Evolutionary conservation across 257 asterid genomes (phyloP).

Genomic region (Rauvolfia tetraphylla): DNA sequence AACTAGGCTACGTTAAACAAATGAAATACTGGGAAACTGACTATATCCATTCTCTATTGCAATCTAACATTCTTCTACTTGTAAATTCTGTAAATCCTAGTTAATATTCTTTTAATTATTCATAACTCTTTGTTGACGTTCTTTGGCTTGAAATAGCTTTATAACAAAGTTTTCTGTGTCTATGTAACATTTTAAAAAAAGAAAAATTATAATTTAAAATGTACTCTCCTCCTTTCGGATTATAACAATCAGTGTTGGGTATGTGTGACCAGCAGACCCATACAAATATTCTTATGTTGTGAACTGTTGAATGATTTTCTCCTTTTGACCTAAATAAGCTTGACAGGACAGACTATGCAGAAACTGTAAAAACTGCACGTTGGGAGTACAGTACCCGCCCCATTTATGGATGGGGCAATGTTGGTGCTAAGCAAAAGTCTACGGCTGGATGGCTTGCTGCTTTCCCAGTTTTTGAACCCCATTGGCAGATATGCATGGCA

Average conservation of each 20-base stretch:
- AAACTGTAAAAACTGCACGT: constrained; percentile 75
- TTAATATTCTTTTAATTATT: not conserved
- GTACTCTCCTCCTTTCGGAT: not conserved
- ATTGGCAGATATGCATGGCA: constrained; percentile 98
- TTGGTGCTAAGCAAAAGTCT: constrained; percentile 77
- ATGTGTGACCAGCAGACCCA: not conserved
- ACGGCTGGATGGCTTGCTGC: constrained; percentile 99
- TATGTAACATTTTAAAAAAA: not conserved
- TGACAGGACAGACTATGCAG: constrained; percentile 83
- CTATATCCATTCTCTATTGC: not conserved
- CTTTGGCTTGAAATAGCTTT: not conserved
- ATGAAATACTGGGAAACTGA: not conserved
- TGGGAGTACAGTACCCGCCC: constrained; percentile 94
- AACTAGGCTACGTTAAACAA: not conserved
- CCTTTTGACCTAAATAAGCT: constrained; percentile 33
- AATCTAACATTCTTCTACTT: not conserved
- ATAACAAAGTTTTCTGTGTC: not conserved
- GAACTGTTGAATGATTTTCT: constrained; percentile 16
- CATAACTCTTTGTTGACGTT: not conserved
- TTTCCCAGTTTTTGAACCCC: constrained; percentile 98
- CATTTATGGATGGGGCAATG: constrained; percentile 92
- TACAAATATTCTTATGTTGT: not conserved
- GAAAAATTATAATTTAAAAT: not conserved
- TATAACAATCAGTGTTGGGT: not conserved
- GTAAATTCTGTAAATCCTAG: not conserved